Conservation (phyloP, 805 yeast genomes). For the Schizosaccharomyces japonicus region DNA sequence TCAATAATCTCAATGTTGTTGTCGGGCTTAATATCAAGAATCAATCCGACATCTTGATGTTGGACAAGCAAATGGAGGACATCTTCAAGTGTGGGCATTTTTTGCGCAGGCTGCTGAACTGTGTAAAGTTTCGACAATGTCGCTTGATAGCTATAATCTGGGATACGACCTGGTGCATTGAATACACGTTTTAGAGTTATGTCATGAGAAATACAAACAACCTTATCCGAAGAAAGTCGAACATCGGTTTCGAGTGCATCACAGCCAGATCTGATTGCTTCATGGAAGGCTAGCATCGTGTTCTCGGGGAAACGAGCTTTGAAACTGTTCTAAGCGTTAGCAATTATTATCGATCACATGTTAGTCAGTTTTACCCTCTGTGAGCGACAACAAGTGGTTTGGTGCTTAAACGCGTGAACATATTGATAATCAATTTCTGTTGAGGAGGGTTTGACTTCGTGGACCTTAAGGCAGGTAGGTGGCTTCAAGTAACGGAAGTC, state of each 20-base stretch:
- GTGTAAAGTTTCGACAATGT: constrained; percentile 20
- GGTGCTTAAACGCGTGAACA: too few relatives aligned
- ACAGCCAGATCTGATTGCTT: constrained; percentile 25
- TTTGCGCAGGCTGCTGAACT: constrained; percentile 12
- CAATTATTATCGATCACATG: constrained; percentile 2
- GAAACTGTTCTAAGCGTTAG: constrained; percentile 7
- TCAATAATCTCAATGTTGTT: constrained; percentile 8
- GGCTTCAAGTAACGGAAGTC: too few relatives aligned
- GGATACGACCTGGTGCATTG: constrained; percentile 19
- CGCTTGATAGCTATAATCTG: constrained; percentile 17
- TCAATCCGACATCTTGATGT: constrained; percentile 8
- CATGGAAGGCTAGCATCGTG: constrained; percentile 20
- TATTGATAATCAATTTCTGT: too few relatives aligned
- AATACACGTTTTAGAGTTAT: constrained; percentile 27
- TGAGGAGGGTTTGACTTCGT: too few relatives aligned
- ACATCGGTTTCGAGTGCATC: constrained; percentile 29
- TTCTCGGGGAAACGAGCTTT: constrained; percentile 14
- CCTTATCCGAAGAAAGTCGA: constrained; percentile 30
- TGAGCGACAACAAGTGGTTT: constrained; percentile 9
- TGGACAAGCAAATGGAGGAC: constrained; percentile 7
- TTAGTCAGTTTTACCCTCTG: constrained; percentile 9
- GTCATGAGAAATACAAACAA: constrained; percentile 33
- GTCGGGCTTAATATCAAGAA: constrained; percentile 9
- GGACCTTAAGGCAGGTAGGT: too few relatives aligned
- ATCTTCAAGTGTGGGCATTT: constrained; percentile 9